Conservation (phyloP, 2,329 filamentous ascomycete genomes). For the Cladophialophora bantiana region DNA sequence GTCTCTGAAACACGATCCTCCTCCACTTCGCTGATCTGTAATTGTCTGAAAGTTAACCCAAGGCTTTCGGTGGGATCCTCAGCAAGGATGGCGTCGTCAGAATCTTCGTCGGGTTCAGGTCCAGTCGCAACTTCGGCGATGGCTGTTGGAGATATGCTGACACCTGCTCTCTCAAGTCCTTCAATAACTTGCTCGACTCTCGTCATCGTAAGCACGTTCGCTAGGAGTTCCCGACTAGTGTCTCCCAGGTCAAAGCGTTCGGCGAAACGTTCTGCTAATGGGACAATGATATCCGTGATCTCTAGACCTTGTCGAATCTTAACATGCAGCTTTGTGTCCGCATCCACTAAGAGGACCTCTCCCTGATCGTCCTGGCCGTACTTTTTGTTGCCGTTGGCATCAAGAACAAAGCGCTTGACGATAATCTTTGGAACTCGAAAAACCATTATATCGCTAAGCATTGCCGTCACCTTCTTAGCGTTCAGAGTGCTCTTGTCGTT, state of each 20-base stretch:
- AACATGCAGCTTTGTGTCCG: slow-evolving; percentile 20
- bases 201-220: slow-evolving; percentile 23
- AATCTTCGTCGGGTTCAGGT: slow-evolving; percentile 77
- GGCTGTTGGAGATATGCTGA: slow-evolving; percentile 19
- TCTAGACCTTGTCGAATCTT: slow-evolving; percentile 18
- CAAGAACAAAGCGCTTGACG: slow-evolving; percentile 21
- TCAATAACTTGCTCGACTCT: slow-evolving; percentile 26
- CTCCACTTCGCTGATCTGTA: slow-evolving; percentile 18
- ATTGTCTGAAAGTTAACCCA: slow-evolving; percentile 17
- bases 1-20: slow-evolving; percentile 10
- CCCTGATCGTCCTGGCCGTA: slow-evolving; percentile 24
- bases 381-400: slow-evolving; percentile 15
- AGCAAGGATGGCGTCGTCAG: slow-evolving; percentile 85
- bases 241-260: slow-evolving; percentile 20
- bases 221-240: slow-evolving; percentile 21
- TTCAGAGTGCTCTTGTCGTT: slow-evolving; percentile 8
- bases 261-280: slow-evolving; percentile 24
- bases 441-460: slow-evolving; percentile 20
- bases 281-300: slow-evolving; percentile 23
- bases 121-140: slow-evolving; percentile 16
- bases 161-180: slow-evolving; percentile 25
- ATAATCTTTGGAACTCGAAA: slow-evolving; percentile 25
- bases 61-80: slow-evolving; percentile 20
- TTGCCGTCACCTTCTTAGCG: slow-evolving; percentile 16
- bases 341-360: slow-evolving; percentile 21